Evolutionary conservation across 139 green algal genomes (phyloP), one percentile per base, ranked within the genome.

Genomic region (Chlamydomonas sp.): DNA sequence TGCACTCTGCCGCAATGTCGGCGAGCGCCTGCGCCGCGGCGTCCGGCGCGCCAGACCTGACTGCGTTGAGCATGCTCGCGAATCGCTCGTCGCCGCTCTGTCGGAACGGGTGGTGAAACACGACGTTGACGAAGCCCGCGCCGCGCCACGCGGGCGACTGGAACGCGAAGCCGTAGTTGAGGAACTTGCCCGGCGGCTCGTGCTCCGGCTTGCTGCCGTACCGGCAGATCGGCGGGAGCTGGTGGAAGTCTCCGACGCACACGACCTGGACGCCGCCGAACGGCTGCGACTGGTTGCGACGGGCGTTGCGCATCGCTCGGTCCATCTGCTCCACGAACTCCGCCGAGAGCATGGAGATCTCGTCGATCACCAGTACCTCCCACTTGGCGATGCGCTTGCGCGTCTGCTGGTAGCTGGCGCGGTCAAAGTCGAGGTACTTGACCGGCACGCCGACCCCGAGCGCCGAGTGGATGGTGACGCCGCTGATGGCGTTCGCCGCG

Each of bases 401-500:
- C 2, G 73, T 58, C 38, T 71, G 36, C n/a, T 76, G 73, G 49
- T 48, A 71, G 76, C 85, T 83, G 1, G 38, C 57, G 4, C 43
- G 16, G 43, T 58, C 60, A 49, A 89, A 88, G 67, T 89, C 85
- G 29, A 67, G 30, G n/a, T 67, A 68, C 3, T 20, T 69, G 1
- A 43, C 66, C 1, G 77, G 73, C 1, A 79, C 59, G 2, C 79
- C 80, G 26, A 74, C 71, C 35, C 84, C 82, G 26, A 77, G 65
- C 10, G 67, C 65, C 3, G 71, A 75, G 73, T 90, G 75, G 4
- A 90, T 35, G 1, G 84, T 90, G 2, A 74, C 83, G 48, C 84
- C 81, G 76, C 74, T 16, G 60, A 90, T 84, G 74, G 87, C 80
- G 2, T 79, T 89, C 58, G 85, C 85, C 20, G 85, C 85, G 38